These are phyloP conservation scores for Atkinsonella hypoxylon DNA, from an alignment of 2,329 filamentous ascomycete genomes.

Conservation along the genomic window DNA sequence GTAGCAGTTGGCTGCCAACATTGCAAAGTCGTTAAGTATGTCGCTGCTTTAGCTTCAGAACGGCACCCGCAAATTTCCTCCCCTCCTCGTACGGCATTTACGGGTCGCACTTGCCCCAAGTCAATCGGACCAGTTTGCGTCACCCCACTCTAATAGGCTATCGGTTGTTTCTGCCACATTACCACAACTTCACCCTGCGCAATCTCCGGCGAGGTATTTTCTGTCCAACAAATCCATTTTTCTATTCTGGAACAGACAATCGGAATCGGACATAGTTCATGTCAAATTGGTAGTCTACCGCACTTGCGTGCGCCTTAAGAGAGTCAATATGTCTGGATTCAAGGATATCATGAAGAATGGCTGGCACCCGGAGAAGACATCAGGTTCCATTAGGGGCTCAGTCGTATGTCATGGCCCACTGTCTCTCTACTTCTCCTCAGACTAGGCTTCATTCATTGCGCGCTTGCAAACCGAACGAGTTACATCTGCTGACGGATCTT, in stretches of 20 bases:
- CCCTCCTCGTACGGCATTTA: no score
- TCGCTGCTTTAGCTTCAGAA: background rate
- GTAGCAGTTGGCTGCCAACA: background rate
- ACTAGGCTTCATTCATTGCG: conserved; percentile 1
- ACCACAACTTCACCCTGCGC: background rate
- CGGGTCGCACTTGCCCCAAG: background rate
- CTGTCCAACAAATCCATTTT: background rate
- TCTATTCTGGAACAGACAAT: background rate
- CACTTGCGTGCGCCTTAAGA: background rate
- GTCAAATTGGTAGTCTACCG: background rate
- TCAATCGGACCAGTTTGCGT: conserved; percentile 1
- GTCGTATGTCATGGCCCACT: conserved; percentile 26
- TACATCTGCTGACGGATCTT: background rate
- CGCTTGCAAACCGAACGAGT: background rate
- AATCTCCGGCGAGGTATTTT: background rate
- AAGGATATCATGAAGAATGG: conserved; percentile 38
- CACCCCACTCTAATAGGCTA: conserved; percentile 2
- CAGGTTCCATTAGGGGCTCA: conserved; percentile 22
- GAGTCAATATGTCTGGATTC: conserved; percentile 31
- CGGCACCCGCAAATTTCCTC: background rate
- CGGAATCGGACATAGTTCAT: no score
- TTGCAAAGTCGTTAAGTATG: background rate
- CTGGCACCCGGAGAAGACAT: conserved; percentile 37
- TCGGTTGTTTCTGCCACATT: background rate
- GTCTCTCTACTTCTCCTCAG: conserved; percentile 3